A percentile compares a stretch with the other conserved stretches of the same genome.
Conservation (phyloP, 2,329 filamentous ascomycete genomes). For the Aspergillus fischeri region DNA sequence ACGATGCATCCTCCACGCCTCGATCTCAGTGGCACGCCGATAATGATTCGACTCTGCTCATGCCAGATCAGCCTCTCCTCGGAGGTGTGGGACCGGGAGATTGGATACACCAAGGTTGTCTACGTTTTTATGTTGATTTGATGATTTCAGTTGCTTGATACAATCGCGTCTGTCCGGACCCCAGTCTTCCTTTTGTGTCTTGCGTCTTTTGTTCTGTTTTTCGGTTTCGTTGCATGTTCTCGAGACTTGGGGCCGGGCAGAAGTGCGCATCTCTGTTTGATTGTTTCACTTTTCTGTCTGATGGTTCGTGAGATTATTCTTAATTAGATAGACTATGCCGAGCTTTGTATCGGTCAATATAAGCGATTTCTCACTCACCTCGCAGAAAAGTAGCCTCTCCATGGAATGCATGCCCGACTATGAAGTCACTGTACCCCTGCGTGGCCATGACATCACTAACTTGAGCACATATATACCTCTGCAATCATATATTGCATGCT, state of each 20-base stretch:
- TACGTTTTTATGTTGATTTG: conserved; percentile 25
- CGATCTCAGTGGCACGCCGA: not conserved
- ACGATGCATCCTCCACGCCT: not conserved
- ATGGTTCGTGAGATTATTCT: conserved; percentile 1
- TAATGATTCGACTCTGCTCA: not conserved
- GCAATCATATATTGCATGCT: not conserved
- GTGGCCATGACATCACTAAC: not conserved
- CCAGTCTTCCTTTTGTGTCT: conserved; percentile 20
- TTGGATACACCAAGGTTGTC: conserved; percentile 4
- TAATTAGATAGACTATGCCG: not conserved
- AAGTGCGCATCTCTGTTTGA: conserved; percentile 42
- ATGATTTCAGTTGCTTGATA: conserved; percentile 41
- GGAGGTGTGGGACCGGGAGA: not conserved
- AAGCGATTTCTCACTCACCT: too few species aligned
- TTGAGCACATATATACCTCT: not conserved
- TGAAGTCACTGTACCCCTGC: not conserved
- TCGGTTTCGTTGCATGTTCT: conserved; percentile 13
- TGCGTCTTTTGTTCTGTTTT: conserved; percentile 13
- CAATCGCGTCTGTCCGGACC: conserved; percentile 44
- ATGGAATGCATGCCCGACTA: not conserved
- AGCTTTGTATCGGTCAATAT: not conserved
- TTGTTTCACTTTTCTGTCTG: conserved; percentile 8
- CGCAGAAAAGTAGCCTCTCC: not conserved
- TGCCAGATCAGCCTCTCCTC: not conserved
- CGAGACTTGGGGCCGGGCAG: conserved; percentile 37